A percentile compares a stretch with the other conserved stretches of the same genome.
Conservation (phyloP, 1,139 yeast species). For the Blastobotrys persicus region DNA sequence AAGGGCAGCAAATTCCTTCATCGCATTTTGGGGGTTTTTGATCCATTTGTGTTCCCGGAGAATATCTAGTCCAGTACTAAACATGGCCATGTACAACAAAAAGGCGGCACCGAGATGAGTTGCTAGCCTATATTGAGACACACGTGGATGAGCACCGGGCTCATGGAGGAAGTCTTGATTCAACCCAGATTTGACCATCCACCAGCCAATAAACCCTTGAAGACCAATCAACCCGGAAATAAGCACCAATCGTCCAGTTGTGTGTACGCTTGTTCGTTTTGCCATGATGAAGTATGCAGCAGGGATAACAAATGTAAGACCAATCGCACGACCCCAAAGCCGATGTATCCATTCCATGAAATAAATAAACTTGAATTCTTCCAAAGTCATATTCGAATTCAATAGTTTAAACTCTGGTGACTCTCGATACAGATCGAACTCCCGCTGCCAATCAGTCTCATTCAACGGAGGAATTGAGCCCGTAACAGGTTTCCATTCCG, state of each 20-base stretch:
- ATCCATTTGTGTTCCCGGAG: conserved; percentile 72
- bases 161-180: conserved; percentile 77
- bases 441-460: conserved; percentile 78
- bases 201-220: conserved; percentile 98
- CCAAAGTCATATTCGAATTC: conserved; percentile 85
- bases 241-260: conserved; percentile 65
- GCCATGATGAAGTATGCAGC: conserved; percentile 75
- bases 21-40: conserved; percentile 54
- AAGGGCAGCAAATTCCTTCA: conserved; percentile 51
- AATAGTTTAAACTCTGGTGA: conserved; percentile 91
- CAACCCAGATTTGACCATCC: conserved; percentile 98
- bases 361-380: conserved; percentile 92
- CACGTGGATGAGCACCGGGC: conserved; percentile 84
- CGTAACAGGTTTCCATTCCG: conserved; percentile 98
- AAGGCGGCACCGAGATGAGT: conserved; percentile 96
- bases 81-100: conserved; percentile 78
- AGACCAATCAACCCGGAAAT: conserved; percentile 78
- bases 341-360: conserved; percentile 98
- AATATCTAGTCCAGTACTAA: conserved; percentile 85
- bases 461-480: conserved; percentile 87
- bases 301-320: conserved; percentile 77
- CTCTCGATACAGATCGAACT: conserved; percentile 72
- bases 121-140: conserved; percentile 90
- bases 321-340: conserved; percentile 87
- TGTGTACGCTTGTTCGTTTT: conserved; percentile 64